Evolutionary conservation across 345 rosid species (phyloP).

Genomic region (Limnanthes douglasii): DNA sequence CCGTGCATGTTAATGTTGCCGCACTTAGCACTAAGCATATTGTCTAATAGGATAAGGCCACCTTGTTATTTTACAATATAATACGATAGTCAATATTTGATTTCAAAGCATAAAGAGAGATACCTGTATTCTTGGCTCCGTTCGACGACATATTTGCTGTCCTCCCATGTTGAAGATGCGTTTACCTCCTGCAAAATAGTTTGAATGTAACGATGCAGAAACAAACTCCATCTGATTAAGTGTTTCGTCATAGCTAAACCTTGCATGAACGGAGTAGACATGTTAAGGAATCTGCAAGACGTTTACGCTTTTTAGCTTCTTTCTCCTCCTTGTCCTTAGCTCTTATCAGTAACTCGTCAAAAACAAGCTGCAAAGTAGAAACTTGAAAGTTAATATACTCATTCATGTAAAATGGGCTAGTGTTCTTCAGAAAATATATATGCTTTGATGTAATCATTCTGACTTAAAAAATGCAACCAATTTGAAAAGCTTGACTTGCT

Average conservation of each 20-base stretch:
- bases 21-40: background rate
- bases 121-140: conserved; percentile 79
- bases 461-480: conserved; percentile 4
- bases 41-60: background rate
- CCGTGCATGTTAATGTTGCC: background rate
- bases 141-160: conserved; percentile 45
- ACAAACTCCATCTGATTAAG: conserved; percentile 10
- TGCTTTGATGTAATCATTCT: conserved; percentile 10
- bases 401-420: too few relatives aligned
- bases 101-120: conserved; percentile 6
- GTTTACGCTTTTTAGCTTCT: conserved; percentile 68
- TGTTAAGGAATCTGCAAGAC: conserved; percentile 24
- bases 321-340: conserved; percentile 82
- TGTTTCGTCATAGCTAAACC: conserved; percentile 10
- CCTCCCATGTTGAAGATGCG: conserved; percentile 76
- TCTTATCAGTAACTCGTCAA: conserved; percentile 75
- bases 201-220: conserved; percentile 11
- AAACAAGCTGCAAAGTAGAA: conserved; percentile 38
- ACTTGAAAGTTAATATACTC: too few relatives aligned
- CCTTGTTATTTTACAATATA: conserved; percentile 4
- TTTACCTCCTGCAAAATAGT: conserved; percentile 48
- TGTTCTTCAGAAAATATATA: conserved; percentile 6
- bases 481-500: background rate
- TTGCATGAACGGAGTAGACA: conserved; percentile 13
- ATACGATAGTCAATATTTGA: background rate